Conservation (phyloP, 2,329 filamentous ascomycete species). For the Rutstroemia sp. region DNA sequence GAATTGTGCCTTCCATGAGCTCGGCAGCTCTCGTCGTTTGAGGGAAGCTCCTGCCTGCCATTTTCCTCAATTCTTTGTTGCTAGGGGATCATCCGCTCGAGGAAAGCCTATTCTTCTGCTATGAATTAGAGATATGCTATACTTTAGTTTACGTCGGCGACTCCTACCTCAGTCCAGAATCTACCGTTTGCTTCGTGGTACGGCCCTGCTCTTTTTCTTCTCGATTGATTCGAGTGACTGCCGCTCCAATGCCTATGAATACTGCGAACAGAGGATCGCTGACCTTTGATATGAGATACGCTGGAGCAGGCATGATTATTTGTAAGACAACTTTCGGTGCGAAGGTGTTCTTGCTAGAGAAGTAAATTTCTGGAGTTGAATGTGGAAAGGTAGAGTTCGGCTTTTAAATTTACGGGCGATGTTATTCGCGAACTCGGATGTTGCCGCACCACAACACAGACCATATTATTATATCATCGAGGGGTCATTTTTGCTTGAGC, state of each 20-base stretch:
- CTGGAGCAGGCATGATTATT: slow-evolving; percentile 25
- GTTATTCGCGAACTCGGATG: no score
- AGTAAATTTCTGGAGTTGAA: neutral
- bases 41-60: neutral
- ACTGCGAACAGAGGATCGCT: slow-evolving; percentile 47
- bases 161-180: slow-evolving; percentile 27
- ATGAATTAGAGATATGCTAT: neutral
- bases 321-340: neutral
- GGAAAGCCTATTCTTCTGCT: slow-evolving; percentile 14
- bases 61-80: slow-evolving; percentile 4
- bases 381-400: neutral
- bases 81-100: slow-evolving; percentile 5
- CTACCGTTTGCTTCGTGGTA: slow-evolving; percentile 25
- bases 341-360: neutral
- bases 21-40: neutral
- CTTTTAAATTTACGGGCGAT: neutral
- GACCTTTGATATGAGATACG: slow-evolving; percentile 33
- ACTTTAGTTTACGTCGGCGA: neutral
- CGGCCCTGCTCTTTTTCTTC: slow-evolving; percentile 39
- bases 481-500: neutral
- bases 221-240: slow-evolving; percentile 43
- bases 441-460: no score
- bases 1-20: neutral
- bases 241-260: slow-evolving; percentile 44
- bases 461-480: neutral